Percentiles rank a stretch among this genome's conserved stretches.
These are phyloP conservation scores for Argentina anserina DNA, from an alignment of 306 rosid species.

Conservation along the genomic window DNA sequence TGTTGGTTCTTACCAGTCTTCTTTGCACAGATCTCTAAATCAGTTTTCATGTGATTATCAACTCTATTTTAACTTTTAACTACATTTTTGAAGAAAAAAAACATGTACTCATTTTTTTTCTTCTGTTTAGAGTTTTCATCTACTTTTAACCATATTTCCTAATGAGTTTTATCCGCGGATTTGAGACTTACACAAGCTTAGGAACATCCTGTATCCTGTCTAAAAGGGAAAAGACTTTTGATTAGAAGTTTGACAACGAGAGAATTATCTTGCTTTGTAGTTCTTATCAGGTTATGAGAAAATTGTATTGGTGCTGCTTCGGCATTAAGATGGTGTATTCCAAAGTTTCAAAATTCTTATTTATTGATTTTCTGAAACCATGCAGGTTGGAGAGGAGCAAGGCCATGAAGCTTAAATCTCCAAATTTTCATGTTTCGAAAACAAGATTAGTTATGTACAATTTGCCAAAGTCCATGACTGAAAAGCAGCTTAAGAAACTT, in stretches of 20 bases:
- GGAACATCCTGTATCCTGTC: background rate
- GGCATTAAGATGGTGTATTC: background rate
- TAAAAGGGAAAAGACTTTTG: background rate
- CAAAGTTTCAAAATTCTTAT: background rate
- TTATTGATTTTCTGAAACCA: constrained; percentile 8
- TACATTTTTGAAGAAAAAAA: background rate
- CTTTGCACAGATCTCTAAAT: background rate
- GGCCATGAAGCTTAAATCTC: constrained; percentile 81
- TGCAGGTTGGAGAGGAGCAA: constrained; percentile 70
- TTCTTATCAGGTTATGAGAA: background rate
- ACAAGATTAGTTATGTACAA: constrained; percentile 80
- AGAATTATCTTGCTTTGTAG: background rate
- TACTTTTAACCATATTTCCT: background rate
- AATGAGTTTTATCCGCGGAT: background rate
- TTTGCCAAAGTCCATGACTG: constrained; percentile 80
- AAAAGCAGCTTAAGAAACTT: constrained; percentile 73
- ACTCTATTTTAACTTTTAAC: background rate
- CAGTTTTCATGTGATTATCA: background rate
- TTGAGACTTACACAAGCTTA: background rate
- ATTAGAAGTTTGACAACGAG: background rate
- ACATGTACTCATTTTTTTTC: background rate
- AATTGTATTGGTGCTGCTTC: background rate
- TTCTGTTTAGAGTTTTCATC: background rate
- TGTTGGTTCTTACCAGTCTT: background rate
- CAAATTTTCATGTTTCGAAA: constrained; percentile 90